Conservation (phyloP, 495 filamentous ascomycete genomes). For the Pseudomonodictys pantanalensis region DNA sequence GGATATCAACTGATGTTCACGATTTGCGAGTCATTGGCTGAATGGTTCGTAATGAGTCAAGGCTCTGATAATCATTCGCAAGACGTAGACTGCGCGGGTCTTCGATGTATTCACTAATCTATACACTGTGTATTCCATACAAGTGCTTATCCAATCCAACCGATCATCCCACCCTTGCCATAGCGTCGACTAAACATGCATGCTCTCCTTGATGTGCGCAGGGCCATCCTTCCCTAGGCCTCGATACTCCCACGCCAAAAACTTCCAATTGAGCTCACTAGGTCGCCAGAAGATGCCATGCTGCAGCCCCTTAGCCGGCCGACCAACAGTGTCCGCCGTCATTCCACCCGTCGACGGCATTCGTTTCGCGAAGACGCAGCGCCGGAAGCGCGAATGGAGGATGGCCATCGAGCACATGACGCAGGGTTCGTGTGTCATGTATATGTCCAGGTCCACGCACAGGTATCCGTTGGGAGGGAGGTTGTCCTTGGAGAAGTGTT, state of each 20-base stretch:
- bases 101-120: neutral
- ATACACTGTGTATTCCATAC: neutral
- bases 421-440: conserved; percentile 91
- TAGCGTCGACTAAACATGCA: conserved; percentile 4
- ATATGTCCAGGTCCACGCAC: conserved; percentile 86
- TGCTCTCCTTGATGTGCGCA: conserved; percentile 2
- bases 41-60: too few relatives aligned
- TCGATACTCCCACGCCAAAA: conserved; percentile 74
- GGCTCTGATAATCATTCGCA: too few relatives aligned
- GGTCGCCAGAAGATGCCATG: conserved; percentile 88
- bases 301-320: conserved; percentile 45
- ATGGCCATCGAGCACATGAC: conserved; percentile 96
- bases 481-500: conserved; percentile 43
- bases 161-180: neutral
- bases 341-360: conserved; percentile 62
- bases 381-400: conserved; percentile 82
- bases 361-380: conserved; percentile 69
- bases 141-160: neutral
- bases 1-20: neutral
- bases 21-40: neutral
- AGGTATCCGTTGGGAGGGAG: conserved; percentile 76
- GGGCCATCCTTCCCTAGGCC: conserved; percentile 32
- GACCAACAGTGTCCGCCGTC: conserved; percentile 44
- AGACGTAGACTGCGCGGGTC: too few relatives aligned
- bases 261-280: conserved; percentile 87